Evolutionary conservation across 163 green algal species (phyloP).

Genomic region (Chlorella variabilis): DNA sequence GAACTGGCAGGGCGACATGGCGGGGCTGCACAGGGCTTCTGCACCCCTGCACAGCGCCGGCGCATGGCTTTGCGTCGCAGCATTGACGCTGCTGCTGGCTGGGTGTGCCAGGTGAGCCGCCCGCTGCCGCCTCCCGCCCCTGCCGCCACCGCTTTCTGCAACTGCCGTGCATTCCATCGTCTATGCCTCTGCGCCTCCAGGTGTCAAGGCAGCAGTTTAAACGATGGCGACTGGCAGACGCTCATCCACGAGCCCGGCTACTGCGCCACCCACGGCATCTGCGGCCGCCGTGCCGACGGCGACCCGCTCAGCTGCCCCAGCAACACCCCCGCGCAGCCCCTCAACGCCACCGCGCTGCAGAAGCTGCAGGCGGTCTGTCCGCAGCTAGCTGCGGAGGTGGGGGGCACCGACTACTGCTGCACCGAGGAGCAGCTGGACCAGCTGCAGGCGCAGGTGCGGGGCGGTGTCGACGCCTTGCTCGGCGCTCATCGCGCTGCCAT

Average conservation of each 20-base stretch:
- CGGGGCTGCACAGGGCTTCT: too few species aligned
- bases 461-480: too few species aligned
- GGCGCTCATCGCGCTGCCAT: too few species aligned
- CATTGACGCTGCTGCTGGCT: background rate
- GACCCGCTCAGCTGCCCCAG: slow-evolving; percentile 65
- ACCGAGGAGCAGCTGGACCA: slow-evolving; percentile 78
- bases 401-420: slow-evolving; percentile 73
- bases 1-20: too few species aligned
- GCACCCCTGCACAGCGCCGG: too few species aligned
- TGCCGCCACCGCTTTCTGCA: background rate
- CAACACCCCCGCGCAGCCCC: slow-evolving; percentile 54
- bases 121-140: background rate
- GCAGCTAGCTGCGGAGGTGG: slow-evolving; percentile 64
- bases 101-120: background rate
- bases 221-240: slow-evolving; percentile 13
- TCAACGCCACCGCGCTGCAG: slow-evolving; percentile 18
- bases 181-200: background rate
- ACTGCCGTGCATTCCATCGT: too few species aligned
- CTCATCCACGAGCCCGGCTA: slow-evolving; percentile 60
- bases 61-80: too few species aligned
- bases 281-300: slow-evolving; percentile 69
- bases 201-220: too few species aligned
- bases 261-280: slow-evolving; percentile 78
- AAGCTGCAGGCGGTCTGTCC: slow-evolving; percentile 75
- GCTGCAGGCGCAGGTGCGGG: slow-evolving; percentile 61